Conservation (phyloP, 202 grass and related monocot genomes). For the Carex arenaria region DNA sequence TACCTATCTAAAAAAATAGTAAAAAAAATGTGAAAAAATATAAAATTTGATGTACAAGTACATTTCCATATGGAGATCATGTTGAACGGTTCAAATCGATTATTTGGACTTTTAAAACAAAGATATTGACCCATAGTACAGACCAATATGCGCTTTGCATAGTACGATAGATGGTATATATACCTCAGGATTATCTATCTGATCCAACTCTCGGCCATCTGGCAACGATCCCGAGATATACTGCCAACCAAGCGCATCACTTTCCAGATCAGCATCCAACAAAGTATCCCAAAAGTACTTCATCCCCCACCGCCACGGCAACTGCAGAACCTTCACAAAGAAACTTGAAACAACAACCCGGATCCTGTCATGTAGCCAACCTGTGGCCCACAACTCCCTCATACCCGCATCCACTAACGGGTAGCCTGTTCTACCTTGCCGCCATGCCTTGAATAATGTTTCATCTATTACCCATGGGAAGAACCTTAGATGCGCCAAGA, state of each 20-base stretch:
- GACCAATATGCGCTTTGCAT: too few relatives aligned
- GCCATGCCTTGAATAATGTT: conserved; percentile 72
- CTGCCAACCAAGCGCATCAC: conserved; percentile 94
- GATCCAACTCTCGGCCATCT: conserved; percentile 85
- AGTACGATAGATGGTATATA: not conserved
- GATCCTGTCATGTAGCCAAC: conserved; percentile 91
- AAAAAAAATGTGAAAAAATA: too few relatives aligned
- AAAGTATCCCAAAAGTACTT: conserved; percentile 99
- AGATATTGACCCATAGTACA: too few relatives aligned
- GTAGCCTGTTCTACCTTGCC: conserved; percentile 89
- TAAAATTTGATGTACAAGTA: too few relatives aligned
- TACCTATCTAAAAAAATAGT: too few relatives aligned
- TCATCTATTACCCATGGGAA: conserved; percentile 90
- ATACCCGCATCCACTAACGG: conserved; percentile 95
- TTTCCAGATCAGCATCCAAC: conserved; percentile 95
- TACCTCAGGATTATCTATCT: conserved; percentile 98
- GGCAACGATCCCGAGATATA: conserved; percentile 90
- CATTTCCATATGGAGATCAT: too few relatives aligned
- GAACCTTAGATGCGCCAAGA: conserved; percentile 78
- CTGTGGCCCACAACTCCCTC: conserved; percentile 95
- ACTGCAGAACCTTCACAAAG: conserved; percentile 92
- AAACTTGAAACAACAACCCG: conserved; percentile 94
- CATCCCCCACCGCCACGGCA: conserved; percentile 98
- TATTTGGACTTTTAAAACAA: too few relatives aligned
- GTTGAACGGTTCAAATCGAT: too few relatives aligned